Evolutionary conservation across 2,329 filamentous ascomycete genomes (phyloP), one percentile per base, ranked within the genome.

Genomic region (Neurospora sp.): DNA sequence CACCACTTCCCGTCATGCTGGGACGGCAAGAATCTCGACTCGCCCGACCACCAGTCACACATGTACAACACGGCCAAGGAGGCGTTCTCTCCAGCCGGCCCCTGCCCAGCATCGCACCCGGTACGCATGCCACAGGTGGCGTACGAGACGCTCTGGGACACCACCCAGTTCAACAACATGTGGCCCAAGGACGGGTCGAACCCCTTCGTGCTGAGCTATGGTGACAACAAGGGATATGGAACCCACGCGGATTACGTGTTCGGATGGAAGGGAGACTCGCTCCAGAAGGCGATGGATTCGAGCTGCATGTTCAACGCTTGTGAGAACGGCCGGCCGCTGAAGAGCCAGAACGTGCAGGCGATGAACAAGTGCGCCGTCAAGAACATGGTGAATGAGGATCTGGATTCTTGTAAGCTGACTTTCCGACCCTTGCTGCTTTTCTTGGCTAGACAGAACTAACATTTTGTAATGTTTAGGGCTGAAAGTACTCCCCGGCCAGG

Each of bases 11-110:
- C 78, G 6, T 76, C 79, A 57, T 90, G 88, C 80, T 90, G 88
- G 88, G 83, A 90, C 71, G 88, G 88, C 40, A 79, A 80, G 65
- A 83, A 88, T 72, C 74, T 87, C 28, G 86, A 89, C 75, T 82
- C 82, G 6, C 66, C 79, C 0, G 81, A 88, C 76, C 86, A 89
- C 77, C 74, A 76, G 38, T 75, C 74, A 37, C 77, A 78, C 71
- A 76, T 78, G 75, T 77, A 75, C 73, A 74, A 74, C 71, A 77
- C 76, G 11, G 69, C 66, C 4, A 68, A 70, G n/a, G 76, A 76
- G 36, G 74, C 76, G 11, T 78, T 78, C 70, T 41, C 72, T 23
- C 70, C 72, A 15, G 75, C 74, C 1, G 74, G 72, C 0, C 67
- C 74, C 12, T 78, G 77, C 71, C 77, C 76, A 11, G 67, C 75